Conservation (phyloP, 108 stramenopile species). For the Nitzschia putrida region DNA sequence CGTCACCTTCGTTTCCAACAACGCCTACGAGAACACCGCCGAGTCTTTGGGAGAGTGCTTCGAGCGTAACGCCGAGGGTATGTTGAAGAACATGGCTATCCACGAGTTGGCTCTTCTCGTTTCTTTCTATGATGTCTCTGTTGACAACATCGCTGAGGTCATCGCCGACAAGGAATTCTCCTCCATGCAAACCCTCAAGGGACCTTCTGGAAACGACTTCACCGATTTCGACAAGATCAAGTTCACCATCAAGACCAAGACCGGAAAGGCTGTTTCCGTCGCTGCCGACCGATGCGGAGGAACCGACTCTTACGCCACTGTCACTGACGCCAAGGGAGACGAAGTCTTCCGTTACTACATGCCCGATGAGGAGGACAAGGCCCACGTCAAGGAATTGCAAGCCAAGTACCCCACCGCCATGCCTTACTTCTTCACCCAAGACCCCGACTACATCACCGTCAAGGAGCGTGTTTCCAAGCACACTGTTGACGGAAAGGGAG, state of each 20-base stretch:
- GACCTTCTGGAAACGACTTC: constrained; percentile 74
- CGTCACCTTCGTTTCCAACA: constrained; percentile 89
- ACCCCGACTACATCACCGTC: constrained; percentile 90
- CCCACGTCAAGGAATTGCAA: constrained; percentile 56
- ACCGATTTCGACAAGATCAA: constrained; percentile 93
- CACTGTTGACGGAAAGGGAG: constrained; percentile 66
- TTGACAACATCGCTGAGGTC: constrained; percentile 82
- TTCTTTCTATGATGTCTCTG: constrained; percentile 86
- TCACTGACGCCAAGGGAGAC: constrained; percentile 65
- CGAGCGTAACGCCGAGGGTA: constrained; percentile 90
- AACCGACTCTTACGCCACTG: constrained; percentile 78
- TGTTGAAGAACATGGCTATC: constrained; percentile 96
- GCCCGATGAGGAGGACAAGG: constrained; percentile 90
- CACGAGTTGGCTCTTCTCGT: constrained; percentile 89
- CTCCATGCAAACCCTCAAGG: constrained; percentile 72
- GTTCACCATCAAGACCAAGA: constrained; percentile 93
- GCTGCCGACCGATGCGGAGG: constrained; percentile 89
- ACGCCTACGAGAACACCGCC: constrained; percentile 86
- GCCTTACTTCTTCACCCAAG: constrained; percentile 92
- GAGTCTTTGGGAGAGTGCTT: constrained; percentile 92
- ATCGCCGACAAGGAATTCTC: constrained; percentile 87
- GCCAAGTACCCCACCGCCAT: constrained; percentile 84
- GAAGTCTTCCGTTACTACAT: constrained; percentile 88
- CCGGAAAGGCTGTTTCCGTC: constrained; percentile 81
- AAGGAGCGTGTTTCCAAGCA: constrained; percentile 86